Base-by-base conservation (phyloP, 129 eudicot genomes). In the Pseudognaphalium luteoalbum region DNA sequence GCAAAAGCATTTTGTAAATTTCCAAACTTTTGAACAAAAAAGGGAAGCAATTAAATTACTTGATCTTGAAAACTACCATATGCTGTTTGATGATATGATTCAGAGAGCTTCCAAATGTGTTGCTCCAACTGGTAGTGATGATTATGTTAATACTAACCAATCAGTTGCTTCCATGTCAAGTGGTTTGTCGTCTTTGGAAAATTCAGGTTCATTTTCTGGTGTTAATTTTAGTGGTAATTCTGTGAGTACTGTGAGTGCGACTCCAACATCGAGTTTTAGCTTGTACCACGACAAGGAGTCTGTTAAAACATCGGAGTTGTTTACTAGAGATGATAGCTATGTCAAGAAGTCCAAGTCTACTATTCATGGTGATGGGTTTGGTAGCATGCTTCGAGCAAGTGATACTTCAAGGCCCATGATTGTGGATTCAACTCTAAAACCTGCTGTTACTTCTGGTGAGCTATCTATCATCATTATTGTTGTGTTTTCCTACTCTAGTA, bases 51-150 rank as follows among this genome's bases (percentile, higher is more conserved):
- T 79, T 60, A 88, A 78, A 61, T 33, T 92, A 75, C 81, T 92
- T 68, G 96, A 92, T 85, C 94, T 92, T 44, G 98, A 92, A 66
- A 80, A 81, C 54, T 77, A 80, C 3, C 88, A 92, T 72, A 9
- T 29, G 0, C 52, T 85, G 61, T 88, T 92, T 71, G 98, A 92
- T 29, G 96, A 88, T 10, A 81, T 90, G 94, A 88, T 92, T 85
- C 96, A 84, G 78, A 90, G 94, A 83, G 98, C 98, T 75, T 90
- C 92, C 0, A 76, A 73, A 37, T 88, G 97, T 68, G 78, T 86
- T 56, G 60, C 51, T 65, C 79, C 62, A 34, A 58, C 28, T 15
- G 71, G 64, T n/a, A 33, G 17, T 47, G 54, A 47, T 47, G 54
- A 47, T 44, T 2, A 44, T 47, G n/a, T 47, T 14, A 37, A 70